Conservation (phyloP, 2,329 filamentous ascomycete species). For the Calcarisporium arbuscula region DNA sequence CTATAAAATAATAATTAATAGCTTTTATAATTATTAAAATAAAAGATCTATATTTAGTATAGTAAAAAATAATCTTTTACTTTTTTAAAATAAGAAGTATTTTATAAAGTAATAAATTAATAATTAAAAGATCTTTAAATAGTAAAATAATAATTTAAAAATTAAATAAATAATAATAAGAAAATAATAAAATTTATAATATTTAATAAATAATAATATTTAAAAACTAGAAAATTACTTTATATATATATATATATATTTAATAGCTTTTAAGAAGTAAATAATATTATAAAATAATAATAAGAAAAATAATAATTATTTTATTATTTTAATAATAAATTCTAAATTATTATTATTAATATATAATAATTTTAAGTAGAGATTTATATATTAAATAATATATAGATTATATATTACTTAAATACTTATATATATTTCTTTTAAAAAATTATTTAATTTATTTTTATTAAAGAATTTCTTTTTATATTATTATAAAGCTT, state of each 20-base stretch:
- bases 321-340: conserved; percentile 2
- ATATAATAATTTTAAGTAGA: conserved; percentile 1
- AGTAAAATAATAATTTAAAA: background rate
- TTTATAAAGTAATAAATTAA: conserved; percentile 1
- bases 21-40: conserved; percentile 3
- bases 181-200: conserved; percentile 1
- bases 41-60: conserved; percentile 1
- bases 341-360: conserved; percentile 4
- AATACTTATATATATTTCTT: conserved; percentile 2
- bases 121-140: conserved; percentile 1
- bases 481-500: conserved; percentile 4
- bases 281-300: conserved; percentile 1
- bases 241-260: conserved; percentile 2
- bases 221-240: conserved; percentile 1
- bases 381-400: background rate
- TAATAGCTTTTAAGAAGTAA: conserved; percentile 4
- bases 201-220: background rate
- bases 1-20: conserved; percentile 1
- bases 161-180: background rate
- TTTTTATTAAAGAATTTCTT: conserved; percentile 1
- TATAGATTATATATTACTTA: conserved; percentile 1
- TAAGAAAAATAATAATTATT: conserved; percentile 3
- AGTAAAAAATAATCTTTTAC: conserved; percentile 1
- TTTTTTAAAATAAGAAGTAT: conserved; percentile 1
- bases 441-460: conserved; percentile 5